These are phyloP conservation scores for Fusarium kyushuense DNA, from an alignment of 2,329 filamentous ascomycete species.

Conservation along the genomic window DNA sequence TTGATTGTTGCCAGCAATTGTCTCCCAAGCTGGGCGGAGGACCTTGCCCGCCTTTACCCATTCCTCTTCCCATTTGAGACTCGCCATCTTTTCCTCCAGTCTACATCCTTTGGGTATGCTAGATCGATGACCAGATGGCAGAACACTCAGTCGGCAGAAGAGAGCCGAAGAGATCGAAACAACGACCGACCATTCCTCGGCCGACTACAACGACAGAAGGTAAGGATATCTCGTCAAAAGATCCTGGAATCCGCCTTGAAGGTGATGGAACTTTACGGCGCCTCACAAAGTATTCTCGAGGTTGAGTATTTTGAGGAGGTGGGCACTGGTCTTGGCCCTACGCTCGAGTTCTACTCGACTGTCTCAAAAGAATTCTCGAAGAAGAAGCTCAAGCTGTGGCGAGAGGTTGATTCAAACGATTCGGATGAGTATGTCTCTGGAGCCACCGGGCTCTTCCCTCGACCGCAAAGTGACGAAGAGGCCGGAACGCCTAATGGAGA, in stretches of 20 bases:
- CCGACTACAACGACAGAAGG: constrained; percentile 92
- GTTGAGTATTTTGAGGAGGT: constrained; percentile 99
- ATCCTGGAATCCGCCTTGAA: constrained; percentile 97
- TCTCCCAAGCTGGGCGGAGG: constrained; percentile 94
- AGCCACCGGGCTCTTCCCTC: constrained; percentile 87
- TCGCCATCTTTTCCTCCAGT: constrained; percentile 94
- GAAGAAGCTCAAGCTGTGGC: constrained; percentile 97
- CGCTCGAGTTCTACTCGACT: constrained; percentile 96
- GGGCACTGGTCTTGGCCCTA: constrained; percentile 93
- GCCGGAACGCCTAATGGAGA: constrained; percentile 81
- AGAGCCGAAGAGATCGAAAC: constrained; percentile 82
- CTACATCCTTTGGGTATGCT: constrained; percentile 97
- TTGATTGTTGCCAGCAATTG: constrained; percentile 97
- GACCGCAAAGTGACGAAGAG: constrained; percentile 86
- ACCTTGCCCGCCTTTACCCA: constrained; percentile 90
- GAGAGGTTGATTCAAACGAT: constrained; percentile 83
- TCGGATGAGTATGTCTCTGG: constrained; percentile 86
- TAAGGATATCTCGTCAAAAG: constrained; percentile 94
- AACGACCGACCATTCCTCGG: constrained; percentile 94
- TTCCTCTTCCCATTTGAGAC: constrained; percentile 99
- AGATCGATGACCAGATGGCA: constrained; percentile 98
- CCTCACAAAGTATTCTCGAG: constrained; percentile 94
- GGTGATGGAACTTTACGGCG: constrained; percentile 98
- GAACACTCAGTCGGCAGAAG: constrained; percentile 84
- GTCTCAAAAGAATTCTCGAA: constrained; percentile 98